Base-by-base conservation (phyloP, 371 early-diverging fungal species). In the Actinomortierella ambigua region DNA sequence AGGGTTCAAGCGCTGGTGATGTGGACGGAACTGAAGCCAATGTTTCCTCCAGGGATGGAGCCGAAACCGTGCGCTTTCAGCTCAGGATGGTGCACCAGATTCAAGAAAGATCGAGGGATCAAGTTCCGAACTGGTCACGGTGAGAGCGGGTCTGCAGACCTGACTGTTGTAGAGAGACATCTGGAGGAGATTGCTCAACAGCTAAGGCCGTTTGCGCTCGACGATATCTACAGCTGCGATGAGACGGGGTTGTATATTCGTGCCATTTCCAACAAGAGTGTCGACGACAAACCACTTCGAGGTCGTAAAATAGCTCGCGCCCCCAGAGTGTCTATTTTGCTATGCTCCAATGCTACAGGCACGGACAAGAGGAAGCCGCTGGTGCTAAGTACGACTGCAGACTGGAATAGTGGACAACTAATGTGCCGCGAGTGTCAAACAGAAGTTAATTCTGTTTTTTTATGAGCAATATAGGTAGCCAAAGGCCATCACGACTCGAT, bases 191-290 rank as follows among this genome's bases (percentile, higher is more conserved):
- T 51, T 20, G 3, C 22, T 0, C n/a, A 43, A 13, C 17, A 9
- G 1, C 44, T 59, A 5, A 11, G 0, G 0, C 2, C 0, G n/a
- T 44, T 59, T 28, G 9, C 17, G 2, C 27, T 54, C 29, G 54
- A 61, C 34, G 28, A 61, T 41, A 61, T 53, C 34, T 61, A 61
- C 54, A 54, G 22, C 50, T 54, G 55, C 27, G 40, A 26, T n/a
- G 54, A 48, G 43, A 54, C 50, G 6, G 42, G 42, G 1, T 41
- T 61, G 13, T 48, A 61, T n/a, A n/a, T 54, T 18, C 46, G 39
- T 47, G 18, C 49, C 1, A 28, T 22, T 11, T 49, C 61, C 14
- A 49, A 41, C 20, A 53, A 26, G 34, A 44, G 17, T 2, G n/a
- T 42, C 22, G 46, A 59, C 26, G 3, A 17, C 11, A 34, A 28